Percentiles rank a stretch among this genome's conserved stretches.
Conservation (phyloP, 345 rosid genomes). For the Murraya koenigii region DNA sequence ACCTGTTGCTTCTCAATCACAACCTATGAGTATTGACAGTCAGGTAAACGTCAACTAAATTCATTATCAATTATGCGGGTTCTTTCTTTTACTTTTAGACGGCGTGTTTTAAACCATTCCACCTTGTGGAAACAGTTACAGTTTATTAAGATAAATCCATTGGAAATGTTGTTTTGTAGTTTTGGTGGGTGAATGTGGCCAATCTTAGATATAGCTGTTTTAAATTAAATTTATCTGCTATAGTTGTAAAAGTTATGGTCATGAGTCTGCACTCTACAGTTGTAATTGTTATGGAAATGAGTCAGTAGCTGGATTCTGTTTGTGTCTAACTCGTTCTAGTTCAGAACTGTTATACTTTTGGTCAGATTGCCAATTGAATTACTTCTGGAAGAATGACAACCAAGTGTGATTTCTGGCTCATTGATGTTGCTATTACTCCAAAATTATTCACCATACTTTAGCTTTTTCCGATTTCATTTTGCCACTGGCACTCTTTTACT, state of each 20-base stretch:
- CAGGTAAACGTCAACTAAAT: slow-evolving; percentile 42
- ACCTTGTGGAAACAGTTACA: neutral
- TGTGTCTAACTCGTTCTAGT: neutral
- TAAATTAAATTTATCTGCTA: no score
- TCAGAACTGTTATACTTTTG: neutral
- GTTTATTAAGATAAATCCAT: neutral
- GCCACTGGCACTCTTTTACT: neutral
- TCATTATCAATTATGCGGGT: neutral
- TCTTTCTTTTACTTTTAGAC: slow-evolving; percentile 2
- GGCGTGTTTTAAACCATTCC: neutral
- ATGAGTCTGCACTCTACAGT: no score
- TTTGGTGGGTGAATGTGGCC: no score
- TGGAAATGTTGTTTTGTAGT: neutral
- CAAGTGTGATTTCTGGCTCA: neutral
- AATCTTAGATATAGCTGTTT: no score
- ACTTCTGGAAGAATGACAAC: neutral
- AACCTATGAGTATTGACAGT: slow-evolving; percentile 50
- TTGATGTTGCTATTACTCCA: neutral
- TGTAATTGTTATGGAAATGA: neutral
- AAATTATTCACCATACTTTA: neutral
- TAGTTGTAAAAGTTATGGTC: no score
- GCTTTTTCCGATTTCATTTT: neutral
- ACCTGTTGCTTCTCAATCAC: slow-evolving; percentile 47
- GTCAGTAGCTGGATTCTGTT: neutral
- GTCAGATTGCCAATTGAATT: neutral